A percentile compares a stretch with the other conserved stretches of the same genome.
phyloP scores from a whole-genome alignment of 306 rosid species.

The Myrica gale region DNA sequence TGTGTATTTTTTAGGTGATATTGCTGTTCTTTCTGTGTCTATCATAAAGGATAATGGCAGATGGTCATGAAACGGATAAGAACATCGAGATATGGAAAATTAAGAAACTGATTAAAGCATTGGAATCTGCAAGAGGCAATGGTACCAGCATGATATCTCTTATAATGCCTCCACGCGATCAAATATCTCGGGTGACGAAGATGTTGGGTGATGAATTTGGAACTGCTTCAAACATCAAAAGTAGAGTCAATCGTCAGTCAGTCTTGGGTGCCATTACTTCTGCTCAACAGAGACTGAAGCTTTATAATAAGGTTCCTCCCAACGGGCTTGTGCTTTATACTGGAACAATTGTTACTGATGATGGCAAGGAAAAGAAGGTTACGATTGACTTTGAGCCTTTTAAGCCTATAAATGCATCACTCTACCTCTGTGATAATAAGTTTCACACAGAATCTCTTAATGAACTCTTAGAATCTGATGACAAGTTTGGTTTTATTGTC shows the following conservation, averaged over 20 bases:
- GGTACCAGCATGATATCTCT: conserved; percentile 20
- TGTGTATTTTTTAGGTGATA: neutral
- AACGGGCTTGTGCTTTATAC: conserved; percentile 15
- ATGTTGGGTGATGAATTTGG: conserved; percentile 16
- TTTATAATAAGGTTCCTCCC: conserved; percentile 16
- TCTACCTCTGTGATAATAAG: conserved; percentile 14
- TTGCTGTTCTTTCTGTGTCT: neutral
- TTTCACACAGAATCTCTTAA: conserved; percentile 16
- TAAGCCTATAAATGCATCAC: conserved; percentile 16
- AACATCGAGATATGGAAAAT: conserved; percentile 16
- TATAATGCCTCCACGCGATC: conserved; percentile 13
- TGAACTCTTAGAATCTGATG: conserved; percentile 15
- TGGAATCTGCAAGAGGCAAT: conserved; percentile 16
- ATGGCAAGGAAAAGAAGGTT: conserved; percentile 17
- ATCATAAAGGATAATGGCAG: conserved; percentile 3
- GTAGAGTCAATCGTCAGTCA: conserved; percentile 13
- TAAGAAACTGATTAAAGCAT: conserved; percentile 10
- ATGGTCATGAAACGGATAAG: conserved; percentile 12
- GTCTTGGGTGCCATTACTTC: conserved; percentile 15
- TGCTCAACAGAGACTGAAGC: conserved; percentile 18
- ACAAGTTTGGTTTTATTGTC: conserved; percentile 16
- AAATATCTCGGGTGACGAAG: conserved; percentile 12
- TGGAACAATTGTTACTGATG: conserved; percentile 12
- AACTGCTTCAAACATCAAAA: conserved; percentile 17
- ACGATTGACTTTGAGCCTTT: conserved; percentile 12